These are phyloP conservation scores for Neurospora pannonica DNA, from an alignment of 495 filamentous ascomycete species.

Conservation along the genomic window DNA sequence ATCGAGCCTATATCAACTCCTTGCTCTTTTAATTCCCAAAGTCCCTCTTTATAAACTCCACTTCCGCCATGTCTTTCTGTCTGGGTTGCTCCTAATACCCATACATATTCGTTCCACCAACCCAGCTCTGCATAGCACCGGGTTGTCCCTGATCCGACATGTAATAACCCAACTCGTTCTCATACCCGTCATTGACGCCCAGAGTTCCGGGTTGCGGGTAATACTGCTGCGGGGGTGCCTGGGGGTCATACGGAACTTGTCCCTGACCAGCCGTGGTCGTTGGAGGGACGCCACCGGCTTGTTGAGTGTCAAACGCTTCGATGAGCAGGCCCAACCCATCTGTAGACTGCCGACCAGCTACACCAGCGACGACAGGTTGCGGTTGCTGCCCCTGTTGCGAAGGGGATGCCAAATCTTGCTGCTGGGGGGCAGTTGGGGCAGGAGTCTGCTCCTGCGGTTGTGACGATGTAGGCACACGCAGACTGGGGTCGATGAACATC, in stretches of 20 bases:
- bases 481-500: constrained; percentile 15
- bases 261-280: not conserved
- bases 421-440: not conserved
- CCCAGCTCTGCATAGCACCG: constrained; percentile 14
- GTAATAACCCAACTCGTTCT: constrained; percentile 22
- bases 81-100: constrained; percentile 6
- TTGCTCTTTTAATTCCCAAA: not conserved
- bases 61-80: not conserved
- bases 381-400: constrained; percentile 2
- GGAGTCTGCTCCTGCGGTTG: constrained; percentile 3
- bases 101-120: constrained; percentile 12
- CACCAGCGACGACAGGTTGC: not conserved
- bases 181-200: constrained; percentile 21
- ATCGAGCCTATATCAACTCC: not conserved
- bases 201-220: constrained; percentile 10
- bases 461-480: constrained; percentile 11
- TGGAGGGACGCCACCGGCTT: not conserved
- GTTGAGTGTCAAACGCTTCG: constrained; percentile 22
- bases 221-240: constrained; percentile 11
- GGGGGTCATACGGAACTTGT: constrained; percentile 13
- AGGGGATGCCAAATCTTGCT: not conserved
- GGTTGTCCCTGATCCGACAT: constrained; percentile 15
- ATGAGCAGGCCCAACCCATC: constrained; percentile 22
- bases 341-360: constrained; percentile 8
- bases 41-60: not conserved